A percentile compares a stretch with the other conserved stretches of the same genome.
These are phyloP conservation scores for Chrysanthemum lavandulifolium DNA, from an alignment of 129 eudicot genomes.

Conservation along the genomic window DNA sequence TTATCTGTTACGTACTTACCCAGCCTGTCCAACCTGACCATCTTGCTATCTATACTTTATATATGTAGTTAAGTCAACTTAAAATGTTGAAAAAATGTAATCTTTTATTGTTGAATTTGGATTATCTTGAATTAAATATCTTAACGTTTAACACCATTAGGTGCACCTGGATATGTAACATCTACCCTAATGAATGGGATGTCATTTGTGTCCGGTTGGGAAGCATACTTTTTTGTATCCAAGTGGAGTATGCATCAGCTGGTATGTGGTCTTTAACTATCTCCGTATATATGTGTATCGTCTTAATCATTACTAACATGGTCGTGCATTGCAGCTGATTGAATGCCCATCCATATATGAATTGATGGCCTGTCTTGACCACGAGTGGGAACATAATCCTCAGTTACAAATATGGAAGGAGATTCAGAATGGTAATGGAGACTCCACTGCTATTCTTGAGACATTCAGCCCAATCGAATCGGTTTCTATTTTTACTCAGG, in stretches of 20 bases:
- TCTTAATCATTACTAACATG: neutral
- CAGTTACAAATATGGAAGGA: slow-evolving; percentile 77
- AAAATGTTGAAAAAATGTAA: neutral
- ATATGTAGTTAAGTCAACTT: neutral
- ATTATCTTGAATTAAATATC: neutral
- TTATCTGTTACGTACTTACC: no score
- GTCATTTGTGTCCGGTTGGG: slow-evolving; percentile 95
- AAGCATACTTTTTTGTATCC: slow-evolving; percentile 79
- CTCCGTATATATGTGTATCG: neutral
- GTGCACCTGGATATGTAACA: slow-evolving; percentile 98
- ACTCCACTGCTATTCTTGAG: slow-evolving; percentile 58
- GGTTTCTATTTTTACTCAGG: slow-evolving; percentile 55
- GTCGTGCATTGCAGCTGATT: slow-evolving; percentile 55
- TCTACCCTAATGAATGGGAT: slow-evolving; percentile 81
- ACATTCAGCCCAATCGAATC: slow-evolving; percentile 61
- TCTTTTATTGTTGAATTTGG: neutral
- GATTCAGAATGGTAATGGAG: slow-evolving; percentile 46
- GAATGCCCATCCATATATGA: slow-evolving; percentile 98
- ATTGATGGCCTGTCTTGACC: slow-evolving; percentile 81
- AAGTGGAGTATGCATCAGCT: slow-evolving; percentile 99
- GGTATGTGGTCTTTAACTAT: slow-evolving; percentile 46
- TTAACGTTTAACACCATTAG: slow-evolving; percentile 35
- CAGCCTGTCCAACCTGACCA: no score
- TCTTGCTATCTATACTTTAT: no score
- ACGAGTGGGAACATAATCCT: slow-evolving; percentile 75